Base-by-base conservation (phyloP, 75 land plant species). In the Ceratopteris richardii region DNA sequence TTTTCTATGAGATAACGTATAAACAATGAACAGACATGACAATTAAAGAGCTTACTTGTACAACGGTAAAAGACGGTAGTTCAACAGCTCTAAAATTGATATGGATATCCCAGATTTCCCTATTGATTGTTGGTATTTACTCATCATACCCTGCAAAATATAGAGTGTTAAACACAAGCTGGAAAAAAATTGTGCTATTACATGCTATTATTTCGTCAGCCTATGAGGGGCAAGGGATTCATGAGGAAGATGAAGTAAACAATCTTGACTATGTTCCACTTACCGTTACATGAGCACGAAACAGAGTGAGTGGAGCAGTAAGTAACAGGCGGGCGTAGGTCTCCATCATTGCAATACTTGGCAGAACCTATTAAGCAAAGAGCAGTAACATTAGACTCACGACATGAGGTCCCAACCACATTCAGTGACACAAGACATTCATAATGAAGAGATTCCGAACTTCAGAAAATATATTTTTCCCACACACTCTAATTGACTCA, bases 331-430 rank as follows among this genome's bases (percentile, higher is more conserved):
- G 69, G 29, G 77, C 82, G 75, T 95, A 95, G 7, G 97, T 90
- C 74, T 95, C 99, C 66, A 87, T 79, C 83, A 95, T 80, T 29
- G 88, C 92, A 71, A 95, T 90, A 72, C 92, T 95, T 43, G 99
- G 97, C 37, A 90, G 76, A 51, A 75, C 73, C 99, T 95, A 82
- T 65, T 33, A 33, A 33, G 37, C 7, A 3, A 33, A 3, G 37
- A 33, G 9, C 37, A 33, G 9, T 4, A 9, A 33, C 3, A 33
- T 33, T 33, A 33, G 37, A 9, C 37, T 4, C 7, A 33, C n/a
- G n/a, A n/a, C n/a, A 9, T 9, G 9, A 33, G 37, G 9, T 3
- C 37, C 37, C 37, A 33, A 33, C 37, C 37, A 33, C 3, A 33
- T 33, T 33, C 37, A 33, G 9, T 33, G 9, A 3, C 37, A n/a